These are phyloP conservation scores for Scopulariopsis brevicaulis DNA, from an alignment of 2,329 filamentous ascomycete genomes.

Conservation along the genomic window DNA sequence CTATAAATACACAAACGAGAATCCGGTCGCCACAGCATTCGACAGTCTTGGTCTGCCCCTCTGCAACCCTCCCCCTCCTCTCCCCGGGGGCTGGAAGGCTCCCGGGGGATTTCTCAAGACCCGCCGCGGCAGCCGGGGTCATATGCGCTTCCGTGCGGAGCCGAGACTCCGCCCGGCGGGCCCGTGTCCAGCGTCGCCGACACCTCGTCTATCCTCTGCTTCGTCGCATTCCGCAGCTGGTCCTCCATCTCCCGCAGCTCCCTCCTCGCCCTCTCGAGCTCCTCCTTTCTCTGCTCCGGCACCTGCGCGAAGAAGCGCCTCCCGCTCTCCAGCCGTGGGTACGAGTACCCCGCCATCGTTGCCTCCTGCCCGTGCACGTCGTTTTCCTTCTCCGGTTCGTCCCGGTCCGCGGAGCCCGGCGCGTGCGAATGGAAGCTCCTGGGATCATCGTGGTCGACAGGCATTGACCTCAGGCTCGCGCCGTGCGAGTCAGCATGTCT, in stretches of 20 bases:
- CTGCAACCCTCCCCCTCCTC: too few species aligned
- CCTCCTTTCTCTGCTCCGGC: not conserved
- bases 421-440: not conserved
- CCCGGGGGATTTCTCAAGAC: not conserved
- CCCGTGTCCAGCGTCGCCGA: not conserved
- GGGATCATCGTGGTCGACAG: not conserved
- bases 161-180: not conserved
- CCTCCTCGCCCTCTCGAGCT: not conserved
- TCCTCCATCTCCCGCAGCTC: not conserved
- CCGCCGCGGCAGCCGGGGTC: not conserved
- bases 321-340: not conserved
- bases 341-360: not conserved
- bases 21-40: too few species aligned
- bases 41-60: too few species aligned
- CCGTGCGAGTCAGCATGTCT: not conserved
- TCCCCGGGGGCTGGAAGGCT: too few species aligned
- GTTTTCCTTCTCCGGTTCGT: not conserved
- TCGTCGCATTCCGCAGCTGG: not conserved
- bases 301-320: not conserved
- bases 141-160: not conserved
- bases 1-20: too few species aligned
- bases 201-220: not conserved
- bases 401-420: not conserved
- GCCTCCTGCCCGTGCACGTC: not conserved
- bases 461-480: not conserved